A percentile compares a stretch with the other conserved stretches of the same genome.
Conservation (phyloP, 768 basidiomycete species). For the Sporobolomyces roseus region DNA sequence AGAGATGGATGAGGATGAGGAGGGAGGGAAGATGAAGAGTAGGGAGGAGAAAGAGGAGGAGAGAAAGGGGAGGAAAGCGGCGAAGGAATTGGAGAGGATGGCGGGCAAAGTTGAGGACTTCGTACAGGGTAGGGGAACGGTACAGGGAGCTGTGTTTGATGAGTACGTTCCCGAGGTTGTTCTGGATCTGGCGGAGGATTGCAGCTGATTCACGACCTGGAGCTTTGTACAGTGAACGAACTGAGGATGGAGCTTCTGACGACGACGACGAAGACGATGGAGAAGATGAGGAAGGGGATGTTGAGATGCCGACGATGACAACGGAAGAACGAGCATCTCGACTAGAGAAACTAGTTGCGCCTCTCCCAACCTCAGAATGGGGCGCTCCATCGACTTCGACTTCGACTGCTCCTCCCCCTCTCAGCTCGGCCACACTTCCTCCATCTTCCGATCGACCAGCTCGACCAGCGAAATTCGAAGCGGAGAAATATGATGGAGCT, state of each 20-base stretch:
- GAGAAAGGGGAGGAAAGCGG: constrained; percentile 53
- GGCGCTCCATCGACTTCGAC: constrained; percentile 52
- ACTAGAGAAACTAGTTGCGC: constrained; percentile 77
- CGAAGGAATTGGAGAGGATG: constrained; percentile 65
- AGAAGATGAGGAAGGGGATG: constrained; percentile 57
- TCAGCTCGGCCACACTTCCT: not conserved
- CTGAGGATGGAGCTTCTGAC: constrained; percentile 49
- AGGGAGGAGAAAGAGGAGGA: constrained; percentile 43
- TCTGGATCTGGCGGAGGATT: constrained; percentile 49
- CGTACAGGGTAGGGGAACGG: constrained; percentile 79
- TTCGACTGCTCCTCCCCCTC: not conserved
- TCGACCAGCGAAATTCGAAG: constrained; percentile 58
- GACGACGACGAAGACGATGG: constrained; percentile 47
- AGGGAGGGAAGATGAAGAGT: constrained; percentile 52
- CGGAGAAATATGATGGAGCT: constrained; percentile 81
- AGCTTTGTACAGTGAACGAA: constrained; percentile 57
- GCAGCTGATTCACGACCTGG: too few relatives aligned
- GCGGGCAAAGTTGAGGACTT: constrained; percentile 85
- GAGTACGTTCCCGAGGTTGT: constrained; percentile 57
- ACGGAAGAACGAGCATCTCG: constrained; percentile 56
- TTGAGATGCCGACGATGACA: constrained; percentile 48
- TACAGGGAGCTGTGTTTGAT: constrained; percentile 82
- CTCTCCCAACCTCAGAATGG: constrained; percentile 75
- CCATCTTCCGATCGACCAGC: not conserved
- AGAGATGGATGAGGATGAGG: constrained; percentile 51